These are phyloP conservation scores for Ceratocystis destructans DNA, from an alignment of 2,329 filamentous ascomycete genomes.

Conservation along the genomic window DNA sequence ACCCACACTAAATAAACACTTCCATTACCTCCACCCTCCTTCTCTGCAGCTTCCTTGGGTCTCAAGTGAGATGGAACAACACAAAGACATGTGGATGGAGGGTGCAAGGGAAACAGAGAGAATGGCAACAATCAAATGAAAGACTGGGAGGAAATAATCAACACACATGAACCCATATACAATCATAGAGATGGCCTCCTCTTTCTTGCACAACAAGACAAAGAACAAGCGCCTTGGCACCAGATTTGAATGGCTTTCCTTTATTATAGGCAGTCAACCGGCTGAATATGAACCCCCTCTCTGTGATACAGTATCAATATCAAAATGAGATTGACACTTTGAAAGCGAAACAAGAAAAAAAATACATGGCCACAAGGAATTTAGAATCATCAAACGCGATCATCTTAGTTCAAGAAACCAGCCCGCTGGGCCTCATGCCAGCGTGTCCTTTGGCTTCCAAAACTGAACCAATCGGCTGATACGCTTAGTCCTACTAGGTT, in stretches of 20 bases:
- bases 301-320: no score
- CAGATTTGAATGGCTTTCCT: not conserved
- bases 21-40: not conserved
- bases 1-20: not conserved
- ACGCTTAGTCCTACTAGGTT: conserved; percentile 52
- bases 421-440: conserved; percentile 14
- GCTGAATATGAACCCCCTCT: no score
- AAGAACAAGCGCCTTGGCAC: not conserved
- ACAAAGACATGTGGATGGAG: not conserved
- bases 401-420: not conserved
- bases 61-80: not conserved
- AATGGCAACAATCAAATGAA: not conserved
- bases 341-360: not conserved
- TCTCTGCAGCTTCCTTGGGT: not conserved
- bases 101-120: not conserved
- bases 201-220: conserved; percentile 9
- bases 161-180: conserved; percentile 20
- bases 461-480: conserved; percentile 66
- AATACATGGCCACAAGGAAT: not conserved
- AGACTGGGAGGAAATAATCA: conserved; percentile 6
- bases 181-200: conserved; percentile 17
- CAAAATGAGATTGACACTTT: no score
- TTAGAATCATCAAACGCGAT: not conserved
- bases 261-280: not conserved
- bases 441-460: conserved; percentile 47